A percentile compares a stretch with the other conserved stretches of the same genome.
Evolutionary conservation across 2,329 filamentous ascomycete species (phyloP).

Genomic region (Emergomyces pasteurianus): DNA sequence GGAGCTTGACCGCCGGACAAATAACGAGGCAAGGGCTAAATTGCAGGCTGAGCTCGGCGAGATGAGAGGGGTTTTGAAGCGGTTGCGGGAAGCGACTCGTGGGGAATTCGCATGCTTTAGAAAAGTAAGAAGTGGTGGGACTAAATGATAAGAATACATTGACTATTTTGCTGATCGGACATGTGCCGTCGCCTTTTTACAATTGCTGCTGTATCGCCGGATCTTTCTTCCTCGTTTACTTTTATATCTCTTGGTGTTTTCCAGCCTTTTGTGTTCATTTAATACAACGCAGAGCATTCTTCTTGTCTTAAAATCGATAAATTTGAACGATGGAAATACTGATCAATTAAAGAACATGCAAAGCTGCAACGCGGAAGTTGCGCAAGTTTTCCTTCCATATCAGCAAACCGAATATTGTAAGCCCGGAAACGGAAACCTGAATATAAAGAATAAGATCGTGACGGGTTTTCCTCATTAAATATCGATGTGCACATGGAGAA

Average conservation of each 20-base stretch:
- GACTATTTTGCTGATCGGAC: not conserved
- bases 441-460: not conserved
- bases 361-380: not conserved
- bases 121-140: slow-evolving; percentile 39
- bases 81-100: slow-evolving; percentile 65
- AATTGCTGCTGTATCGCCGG: not conserved
- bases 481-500: not conserved
- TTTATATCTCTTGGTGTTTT: not conserved
- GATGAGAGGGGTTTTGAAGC: slow-evolving; percentile 79
- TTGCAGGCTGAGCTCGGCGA: slow-evolving; percentile 81
- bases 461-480: not conserved
- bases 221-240: not conserved
- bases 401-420: not conserved
- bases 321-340: not conserved
- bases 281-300: not conserved
- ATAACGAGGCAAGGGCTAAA: slow-evolving; percentile 66
- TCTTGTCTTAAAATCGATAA: not conserved
- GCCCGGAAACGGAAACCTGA: not conserved
- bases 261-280: not conserved
- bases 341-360: not conserved
- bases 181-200: not conserved
- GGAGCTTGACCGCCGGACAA: slow-evolving; percentile 77
- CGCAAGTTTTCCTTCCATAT: not conserved
- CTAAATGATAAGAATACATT: not conserved
- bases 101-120: slow-evolving; percentile 82